phyloP scores from a whole-genome alignment of 805 yeast species.

The Lachancea sp. region DNA sequence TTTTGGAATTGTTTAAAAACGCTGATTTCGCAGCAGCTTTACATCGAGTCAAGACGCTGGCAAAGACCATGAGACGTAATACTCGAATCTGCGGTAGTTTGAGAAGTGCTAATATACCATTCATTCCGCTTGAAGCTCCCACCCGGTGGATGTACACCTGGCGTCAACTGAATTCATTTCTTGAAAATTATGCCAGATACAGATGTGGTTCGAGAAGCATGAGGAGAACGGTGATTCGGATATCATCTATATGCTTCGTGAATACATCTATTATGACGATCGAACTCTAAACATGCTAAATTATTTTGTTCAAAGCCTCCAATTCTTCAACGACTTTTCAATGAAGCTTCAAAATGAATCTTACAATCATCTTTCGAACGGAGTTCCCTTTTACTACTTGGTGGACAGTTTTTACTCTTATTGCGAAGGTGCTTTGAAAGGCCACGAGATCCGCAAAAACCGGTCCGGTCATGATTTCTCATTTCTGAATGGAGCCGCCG shows the following conservation, averaged over 20 bases:
- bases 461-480: conserved; percentile 5
- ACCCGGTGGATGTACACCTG: conserved; percentile 7
- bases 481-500: conserved; percentile 5
- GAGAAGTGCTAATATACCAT: conserved; percentile 1
- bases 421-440: conserved; percentile 3
- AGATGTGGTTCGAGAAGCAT: not conserved
- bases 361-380: conserved; percentile 4
- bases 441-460: conserved; percentile 2
- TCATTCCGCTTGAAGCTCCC: conserved; percentile 7
- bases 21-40: conserved; percentile 1
- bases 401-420: conserved; percentile 4
- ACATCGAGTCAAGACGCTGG: conserved; percentile 2
- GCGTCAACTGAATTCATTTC: conserved; percentile 8
- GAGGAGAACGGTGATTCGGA: not conserved
- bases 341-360: conserved; percentile 4
- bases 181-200: conserved; percentile 1
- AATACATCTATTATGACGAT: conserved; percentile 1
- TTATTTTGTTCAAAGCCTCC: conserved; percentile 3
- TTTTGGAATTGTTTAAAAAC: not conserved
- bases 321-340: conserved; percentile 1
- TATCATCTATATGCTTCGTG: not conserved
- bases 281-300: conserved; percentile 1
- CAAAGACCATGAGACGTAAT: conserved; percentile 1
- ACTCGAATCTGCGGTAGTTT: conserved; percentile 1
- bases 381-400: conserved; percentile 3